phyloP scores from a whole-genome alignment of 805 yeast species.

The Saccharomycopsis microspora region DNA sequence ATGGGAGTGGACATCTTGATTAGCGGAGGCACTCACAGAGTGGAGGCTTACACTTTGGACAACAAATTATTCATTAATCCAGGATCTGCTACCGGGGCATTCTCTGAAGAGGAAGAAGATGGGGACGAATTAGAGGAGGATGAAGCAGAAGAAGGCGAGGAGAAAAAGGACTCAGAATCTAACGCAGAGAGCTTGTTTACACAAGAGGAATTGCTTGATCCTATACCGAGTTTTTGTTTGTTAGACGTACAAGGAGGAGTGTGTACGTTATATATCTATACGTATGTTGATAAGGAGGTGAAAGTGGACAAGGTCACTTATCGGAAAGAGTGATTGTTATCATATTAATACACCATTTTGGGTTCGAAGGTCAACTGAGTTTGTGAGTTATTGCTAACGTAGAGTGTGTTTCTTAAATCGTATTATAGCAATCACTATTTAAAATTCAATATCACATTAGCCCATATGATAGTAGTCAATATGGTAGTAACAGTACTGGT shows the following conservation, averaged over 20 bases:
- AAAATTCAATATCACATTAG: no score
- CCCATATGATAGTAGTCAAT: no score
- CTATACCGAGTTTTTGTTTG: conserved; percentile 82
- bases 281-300: conserved; percentile 68
- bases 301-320: conserved; percentile 81
- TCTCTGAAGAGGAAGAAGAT: conserved; percentile 50
- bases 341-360: neutral
- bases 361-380: neutral
- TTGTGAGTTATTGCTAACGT: neutral
- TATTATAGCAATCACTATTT: no score
- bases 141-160: conserved; percentile 14
- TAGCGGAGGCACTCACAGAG: conserved; percentile 90
- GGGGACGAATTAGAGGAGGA: conserved; percentile 36
- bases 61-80: conserved; percentile 94
- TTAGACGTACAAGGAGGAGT: conserved; percentile 73
- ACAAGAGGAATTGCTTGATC: conserved; percentile 7
- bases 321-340: conserved; percentile 30
- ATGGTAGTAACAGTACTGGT: no score
- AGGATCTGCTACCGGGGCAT: conserved; percentile 94
- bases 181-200: conserved; percentile 2
- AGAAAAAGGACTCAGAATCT: conserved; percentile 6
- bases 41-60: conserved; percentile 87
- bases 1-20: conserved; percentile 83
- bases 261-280: conserved; percentile 79
- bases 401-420: no score